phyloP scores from a whole-genome alignment of 2,329 filamentous ascomycete species.

The Plectosphaerella cucumerina region DNA sequence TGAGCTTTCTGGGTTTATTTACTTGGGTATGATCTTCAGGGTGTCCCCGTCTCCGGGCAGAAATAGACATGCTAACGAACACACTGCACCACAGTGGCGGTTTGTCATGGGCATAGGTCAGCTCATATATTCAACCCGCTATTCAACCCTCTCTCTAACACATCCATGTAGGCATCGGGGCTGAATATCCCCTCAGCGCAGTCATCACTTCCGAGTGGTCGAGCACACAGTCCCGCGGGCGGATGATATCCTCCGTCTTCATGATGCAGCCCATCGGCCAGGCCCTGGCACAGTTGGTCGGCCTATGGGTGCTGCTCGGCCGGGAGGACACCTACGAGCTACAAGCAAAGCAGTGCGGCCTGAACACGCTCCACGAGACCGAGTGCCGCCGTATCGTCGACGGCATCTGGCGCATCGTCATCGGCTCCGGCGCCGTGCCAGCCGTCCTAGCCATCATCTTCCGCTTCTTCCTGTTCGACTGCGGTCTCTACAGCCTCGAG shows the following conservation, averaged over 20 bases:
- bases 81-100: conserved; percentile 35
- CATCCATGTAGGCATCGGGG: conserved; percentile 37
- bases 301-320: conserved; percentile 47
- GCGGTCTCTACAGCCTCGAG: conserved; percentile 60
- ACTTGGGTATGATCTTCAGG: conserved; percentile 32
- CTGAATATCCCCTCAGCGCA: conserved; percentile 63
- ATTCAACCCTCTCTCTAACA: not conserved
- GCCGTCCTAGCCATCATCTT: conserved; percentile 61
- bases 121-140: not conserved
- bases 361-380: conserved; percentile 37
- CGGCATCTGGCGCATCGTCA: conserved; percentile 63
- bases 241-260: conserved; percentile 65
- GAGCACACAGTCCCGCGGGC: conserved; percentile 58
- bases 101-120: conserved; percentile 50
- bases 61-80: conserved; percentile 1
- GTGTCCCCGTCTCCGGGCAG: not conserved
- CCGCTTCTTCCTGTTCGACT: conserved; percentile 63
- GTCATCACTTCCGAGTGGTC: conserved; percentile 66
- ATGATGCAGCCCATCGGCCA: conserved; percentile 67
- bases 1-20: conserved; percentile 47
- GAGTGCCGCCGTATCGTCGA: conserved; percentile 47
- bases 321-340: conserved; percentile 36
- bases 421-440: conserved; percentile 61
- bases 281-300: conserved; percentile 59
- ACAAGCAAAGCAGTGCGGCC: conserved; percentile 41